Base-by-base conservation (phyloP, 225 moss, liverwort and hornwort genomes). In the Marchantia paleacea region DNA sequence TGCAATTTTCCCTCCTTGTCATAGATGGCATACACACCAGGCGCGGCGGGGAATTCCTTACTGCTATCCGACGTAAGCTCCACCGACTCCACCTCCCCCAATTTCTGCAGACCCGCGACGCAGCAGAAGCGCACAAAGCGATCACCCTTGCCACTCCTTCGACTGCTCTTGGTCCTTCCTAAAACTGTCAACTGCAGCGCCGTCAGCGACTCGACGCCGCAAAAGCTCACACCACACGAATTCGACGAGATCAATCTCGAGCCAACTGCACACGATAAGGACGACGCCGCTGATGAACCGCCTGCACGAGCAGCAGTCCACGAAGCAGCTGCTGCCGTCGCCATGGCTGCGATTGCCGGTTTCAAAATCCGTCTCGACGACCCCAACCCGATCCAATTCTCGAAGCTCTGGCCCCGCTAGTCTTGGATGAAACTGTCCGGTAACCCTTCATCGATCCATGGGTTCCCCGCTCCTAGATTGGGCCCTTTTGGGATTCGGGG, bases 1-100 rank as follows among this genome's bases (percentile, higher is more conserved):
- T 99, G 95, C 85, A 99, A 75, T 31, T 84, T 84, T n/a, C 92
- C 95, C 18, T 88, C 85, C 84, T 93, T 95, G 72, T 93, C 92
- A 70, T 85, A 93, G 22, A 99, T 84, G 2, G 97, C 97, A 82
- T 99, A 99, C 58, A 99, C 91, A 31, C 93, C 97, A 19, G 97
- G 86, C 15, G 89, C 85, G 8, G 93, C 84, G 30, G 95, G 92
- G 13, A 99, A 79, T 0, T 75, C 65, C 8, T 83, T 80, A 8
- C 29, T 78, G 22, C 71, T 79, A 18, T 81, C 81, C 3, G 55
- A 71, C 8, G 87, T 81, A 28, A 94, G 82, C 67, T 92, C 89
- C 86, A 93, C 83, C 11, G 82, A 0, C 54, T 97, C 93, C 65
- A 90, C 80, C 73, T 97, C 97, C 52, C 76, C 87, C 70, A 97